Conservation (phyloP, 2,329 filamentous ascomycete genomes). For the Dryadomyces quercivorus region DNA sequence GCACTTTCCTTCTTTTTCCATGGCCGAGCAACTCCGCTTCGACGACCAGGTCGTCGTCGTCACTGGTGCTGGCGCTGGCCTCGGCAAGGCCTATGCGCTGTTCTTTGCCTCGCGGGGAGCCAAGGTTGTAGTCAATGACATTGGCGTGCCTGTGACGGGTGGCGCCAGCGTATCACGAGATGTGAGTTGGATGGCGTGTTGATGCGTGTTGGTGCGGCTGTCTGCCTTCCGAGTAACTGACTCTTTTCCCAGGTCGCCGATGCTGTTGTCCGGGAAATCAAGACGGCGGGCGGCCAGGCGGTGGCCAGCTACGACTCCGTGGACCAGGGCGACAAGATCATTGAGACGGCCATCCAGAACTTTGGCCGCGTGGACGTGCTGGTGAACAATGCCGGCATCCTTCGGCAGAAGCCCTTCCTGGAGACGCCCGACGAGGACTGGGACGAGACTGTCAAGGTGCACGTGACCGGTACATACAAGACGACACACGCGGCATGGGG, state of each 20-base stretch:
- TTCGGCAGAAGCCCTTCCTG: constrained; percentile 93
- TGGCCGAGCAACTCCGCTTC: constrained; percentile 60
- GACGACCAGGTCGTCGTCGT: constrained; percentile 84
- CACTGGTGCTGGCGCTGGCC: constrained; percentile 71
- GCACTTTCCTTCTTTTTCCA: constrained; percentile 19
- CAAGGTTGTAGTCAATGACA: constrained; percentile 74
- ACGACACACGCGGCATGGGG: constrained; percentile 91
- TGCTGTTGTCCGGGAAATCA: constrained; percentile 73
- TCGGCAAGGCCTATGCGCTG: constrained; percentile 70
- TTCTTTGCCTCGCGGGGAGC: constrained; percentile 87
- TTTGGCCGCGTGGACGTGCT: constrained; percentile 87
- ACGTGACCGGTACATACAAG: constrained; percentile 91
- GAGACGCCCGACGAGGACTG: constrained; percentile 97
- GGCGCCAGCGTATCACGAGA: constrained; percentile 2
- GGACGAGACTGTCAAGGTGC: constrained; percentile 88
- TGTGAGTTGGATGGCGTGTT: constrained; percentile 1
- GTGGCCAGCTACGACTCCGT: constrained; percentile 96
- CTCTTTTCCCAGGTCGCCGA: constrained; percentile 53
- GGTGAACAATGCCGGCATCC: constrained; percentile 95
- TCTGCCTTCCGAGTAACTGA: too few species aligned
- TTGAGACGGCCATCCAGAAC: constrained; percentile 70
- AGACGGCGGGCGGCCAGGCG: constrained; percentile 80
- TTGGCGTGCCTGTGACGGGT: constrained; percentile 55
- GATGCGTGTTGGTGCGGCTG: too few species aligned
- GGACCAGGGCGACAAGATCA: constrained; percentile 87